These are phyloP conservation scores for Ilex asprella DNA, from an alignment of 257 asterid genomes.

Conservation along the genomic window DNA sequence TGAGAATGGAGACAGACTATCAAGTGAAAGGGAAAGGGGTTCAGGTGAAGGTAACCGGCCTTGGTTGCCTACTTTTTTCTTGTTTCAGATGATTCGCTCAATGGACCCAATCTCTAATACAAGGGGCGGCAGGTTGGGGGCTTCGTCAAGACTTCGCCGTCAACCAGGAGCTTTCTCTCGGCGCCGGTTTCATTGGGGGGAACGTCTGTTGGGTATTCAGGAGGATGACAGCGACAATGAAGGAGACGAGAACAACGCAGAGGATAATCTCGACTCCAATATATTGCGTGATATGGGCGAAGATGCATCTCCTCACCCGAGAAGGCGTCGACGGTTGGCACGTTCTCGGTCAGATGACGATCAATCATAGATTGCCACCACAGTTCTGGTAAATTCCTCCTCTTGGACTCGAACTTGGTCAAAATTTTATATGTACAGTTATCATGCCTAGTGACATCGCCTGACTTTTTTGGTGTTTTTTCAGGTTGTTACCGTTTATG, in stretches of 20 bases:
- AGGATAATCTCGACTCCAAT: constrained; percentile 24
- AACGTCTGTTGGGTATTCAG: constrained; percentile 55
- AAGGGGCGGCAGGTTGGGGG: constrained; percentile 66
- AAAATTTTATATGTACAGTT: too few relatives aligned
- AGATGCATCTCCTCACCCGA: constrained; percentile 27
- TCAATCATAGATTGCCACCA: constrained; percentile 15
- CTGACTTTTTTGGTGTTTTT: too few relatives aligned
- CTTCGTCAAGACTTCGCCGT: constrained; percentile 53
- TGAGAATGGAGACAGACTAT: constrained; percentile 48
- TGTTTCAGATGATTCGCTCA: constrained; percentile 83
- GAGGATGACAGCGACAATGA: constrained; percentile 28
- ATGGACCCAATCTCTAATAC: constrained; percentile 43
- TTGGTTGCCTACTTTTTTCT: constrained; percentile 63
- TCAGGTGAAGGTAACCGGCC: constrained; percentile 39
- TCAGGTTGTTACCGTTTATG: too few relatives aligned
- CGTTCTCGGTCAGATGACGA: constrained; percentile 39
- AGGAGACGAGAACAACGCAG: constrained; percentile 9
- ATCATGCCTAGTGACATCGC: too few relatives aligned
- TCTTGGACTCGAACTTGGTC: constrained; percentile 37
- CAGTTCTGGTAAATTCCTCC: constrained; percentile 11
- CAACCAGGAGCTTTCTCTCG: constrained; percentile 43
- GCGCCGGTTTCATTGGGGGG: constrained; percentile 77
- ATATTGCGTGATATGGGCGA: constrained; percentile 31
- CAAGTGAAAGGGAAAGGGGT: constrained; percentile 32
- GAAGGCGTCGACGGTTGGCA: constrained; percentile 55